Evolutionary conservation across 495 filamentous ascomycete species (phyloP), one percentile per base, ranked within the genome.

Genomic region (Penicillium steckii): DNA sequence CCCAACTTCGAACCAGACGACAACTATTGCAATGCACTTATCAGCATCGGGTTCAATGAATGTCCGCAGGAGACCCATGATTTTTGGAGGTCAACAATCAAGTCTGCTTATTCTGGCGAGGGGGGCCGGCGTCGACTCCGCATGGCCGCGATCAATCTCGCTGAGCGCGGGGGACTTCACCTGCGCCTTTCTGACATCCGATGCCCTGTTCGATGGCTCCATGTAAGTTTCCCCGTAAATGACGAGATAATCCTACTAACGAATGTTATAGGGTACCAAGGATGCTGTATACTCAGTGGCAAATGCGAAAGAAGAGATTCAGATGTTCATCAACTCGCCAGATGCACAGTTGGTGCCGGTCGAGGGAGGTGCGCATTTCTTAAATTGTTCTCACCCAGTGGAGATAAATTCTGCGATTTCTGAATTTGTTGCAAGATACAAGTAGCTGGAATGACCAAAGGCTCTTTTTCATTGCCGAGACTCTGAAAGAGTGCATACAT

Each of bases 131-230:
- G 61, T 42, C 76, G 78, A 54, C 60, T 79, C 10, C 70, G 78
- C 18, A 82, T 85, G 82, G 80, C 81, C 2, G 70, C 73, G 1
- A 75, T 79, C 50, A 81, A 79, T 48, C 59, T 88, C 15, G 54
- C 74, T n/a, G 80, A 83, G 48, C 61, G 84, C n/a, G 84, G 84
- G 55, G 77, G 80, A 12, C 66, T 88, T 45, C 71, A 77, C 42
- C 57, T 70, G 4, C 63, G 84, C 33, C 48, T 86, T 9, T 61
- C 68, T 9, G 79, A 86, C 65, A 65, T 87, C 15, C 65, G 53
- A 38, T 86, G 83, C 53, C 83, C 84, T 0, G 79, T 87, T 2
- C 65, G 78, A 29, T 88, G 83, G 84, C 50, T 86, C 38, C 84
- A 88, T 60, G 82, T 81, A 48, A 60, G 73, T 44, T 13, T 27